Conservation (phyloP, 1,284 basidiomycete species). For the Boletus sp. region DNA sequence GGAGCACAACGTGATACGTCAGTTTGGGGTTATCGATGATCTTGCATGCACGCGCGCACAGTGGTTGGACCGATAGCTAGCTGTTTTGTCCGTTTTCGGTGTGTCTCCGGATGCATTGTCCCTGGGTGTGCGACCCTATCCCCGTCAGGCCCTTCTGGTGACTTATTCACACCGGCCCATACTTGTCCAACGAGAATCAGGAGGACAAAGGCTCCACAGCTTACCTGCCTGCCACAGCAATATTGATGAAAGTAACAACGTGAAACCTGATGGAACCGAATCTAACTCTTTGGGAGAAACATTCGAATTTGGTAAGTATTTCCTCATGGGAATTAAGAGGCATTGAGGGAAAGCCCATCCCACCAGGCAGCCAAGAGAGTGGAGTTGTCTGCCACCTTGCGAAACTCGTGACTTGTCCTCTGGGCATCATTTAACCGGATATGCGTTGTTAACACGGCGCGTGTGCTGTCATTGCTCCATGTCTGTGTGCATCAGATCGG, state of each 20-base stretch:
- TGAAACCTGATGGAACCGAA: neutral
- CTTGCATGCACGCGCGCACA: neutral
- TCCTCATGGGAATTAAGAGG: neutral
- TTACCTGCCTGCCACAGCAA: neutral
- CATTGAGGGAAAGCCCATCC: neutral
- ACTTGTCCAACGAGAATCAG: neutral
- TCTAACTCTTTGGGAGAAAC: neutral
- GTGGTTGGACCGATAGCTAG: neutral
- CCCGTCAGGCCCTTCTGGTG: neutral
- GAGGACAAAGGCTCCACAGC: neutral
- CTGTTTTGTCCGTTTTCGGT: neutral
- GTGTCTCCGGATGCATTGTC: neutral
- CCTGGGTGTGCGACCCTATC: neutral
- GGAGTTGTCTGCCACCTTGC: too few species aligned
- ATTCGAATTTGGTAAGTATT: neutral
- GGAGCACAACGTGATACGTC: neutral
- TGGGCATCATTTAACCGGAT: neutral
- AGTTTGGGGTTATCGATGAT: neutral
- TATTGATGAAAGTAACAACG: neutral
- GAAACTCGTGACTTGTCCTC: neutral
- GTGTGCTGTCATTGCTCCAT: too few species aligned
- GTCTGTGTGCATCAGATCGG: neutral
- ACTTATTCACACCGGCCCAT: neutral
- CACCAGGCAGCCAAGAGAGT: neutral
- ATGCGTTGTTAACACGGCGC: neutral